Base-by-base conservation (phyloP, 2,329 filamentous ascomycete species). In the Epichloe coenophiala region DNA sequence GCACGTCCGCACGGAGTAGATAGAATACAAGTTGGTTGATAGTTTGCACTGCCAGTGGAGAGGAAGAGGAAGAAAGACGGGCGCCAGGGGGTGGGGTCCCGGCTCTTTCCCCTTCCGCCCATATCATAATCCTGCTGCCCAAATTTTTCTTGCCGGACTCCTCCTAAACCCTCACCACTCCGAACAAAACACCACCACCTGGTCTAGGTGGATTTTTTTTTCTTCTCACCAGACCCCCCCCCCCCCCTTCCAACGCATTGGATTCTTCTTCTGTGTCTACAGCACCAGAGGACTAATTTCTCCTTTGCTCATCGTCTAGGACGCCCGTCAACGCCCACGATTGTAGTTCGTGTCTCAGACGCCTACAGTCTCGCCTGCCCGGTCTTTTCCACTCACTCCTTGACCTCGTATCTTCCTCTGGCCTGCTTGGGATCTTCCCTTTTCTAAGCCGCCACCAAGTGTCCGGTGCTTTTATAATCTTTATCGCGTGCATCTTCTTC, bases 81-180 rank as follows among this genome's bases (percentile, higher is more conserved):
- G 35, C 31, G 17, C 11, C 8, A 11, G 12, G 19, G 27, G 17
- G 46, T 31, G 23, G 38, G 35, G 37, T 31, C 51, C 53, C 56
- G 54, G 54, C 58, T 58, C 57, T 54, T 57, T 60, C 63, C 59
- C 59, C 60, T 59, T 59, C 62, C 57, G 47, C 58, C 58, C 60
- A 61, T 61, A 59, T 63, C 58, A 60, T 58, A 55, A 63, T 63
- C 58, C 64, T 61, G 59, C 62, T 63, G 65, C 65, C 64, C 64
- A 66, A 66, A 61, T 54, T 64, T 65, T 61, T 66, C 63, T 60
- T 67, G 61, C 59, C 54, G 57, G 49, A 46, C 59, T 64, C 54
- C 58, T 65, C 55, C 61, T 61, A 60, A 65, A 65, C 59, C 63
- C 62, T 67, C 62, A 65, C 61, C 65, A 65, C 58, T 59, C 27